Evolutionary conservation across 2,329 filamentous ascomycete species (phyloP), one percentile per base, ranked within the genome.

Genomic region (Alternaria panax): DNA sequence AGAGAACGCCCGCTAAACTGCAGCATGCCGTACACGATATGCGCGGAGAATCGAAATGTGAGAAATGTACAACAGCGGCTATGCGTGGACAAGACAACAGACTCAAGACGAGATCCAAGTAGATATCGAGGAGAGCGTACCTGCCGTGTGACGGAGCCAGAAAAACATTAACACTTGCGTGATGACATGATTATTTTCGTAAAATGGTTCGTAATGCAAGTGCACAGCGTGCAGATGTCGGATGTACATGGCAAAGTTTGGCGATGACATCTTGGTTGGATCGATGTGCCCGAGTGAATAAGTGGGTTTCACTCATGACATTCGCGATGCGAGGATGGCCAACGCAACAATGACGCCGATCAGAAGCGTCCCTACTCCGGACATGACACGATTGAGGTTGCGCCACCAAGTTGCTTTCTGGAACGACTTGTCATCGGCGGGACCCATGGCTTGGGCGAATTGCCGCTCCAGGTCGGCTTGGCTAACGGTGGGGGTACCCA

Each of bases 371-470:
- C 87, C 87, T 47, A 88, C 74, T 28, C 83, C 79, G 61, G 82
- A 84, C 86, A 89, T 88, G 75, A 84, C 83, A 46, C 86, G 82
- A 74, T 89, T 89, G 40, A 88, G 76, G 63, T 84, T 86, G 63
- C 87, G 82, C 87, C 87, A 89, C 87, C 87, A 88, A 22, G 81
- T 80, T n/a, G 87, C 86, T 74, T 87, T 89, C 61, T 87, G 81
- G 66, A 82, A 83, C 34, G 82, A 79, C 48, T 82, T 79, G 66
- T 82, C 80, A 54, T 84, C 81, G 25, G 81, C 68, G 11, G 80
- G 78, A 34, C 77, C 75, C 32, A 83, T 70, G 50, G 81, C 77
- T 56, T 78, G 77, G 28, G 80, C 76, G 45, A 84, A 77, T 20
- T 83, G 80, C 41, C 77, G 76, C 59, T 82, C 81, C 40, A 82